Conservation (phyloP, 2,329 filamentous ascomycete species). For the Pseudogymnoascus sp. region DNA sequence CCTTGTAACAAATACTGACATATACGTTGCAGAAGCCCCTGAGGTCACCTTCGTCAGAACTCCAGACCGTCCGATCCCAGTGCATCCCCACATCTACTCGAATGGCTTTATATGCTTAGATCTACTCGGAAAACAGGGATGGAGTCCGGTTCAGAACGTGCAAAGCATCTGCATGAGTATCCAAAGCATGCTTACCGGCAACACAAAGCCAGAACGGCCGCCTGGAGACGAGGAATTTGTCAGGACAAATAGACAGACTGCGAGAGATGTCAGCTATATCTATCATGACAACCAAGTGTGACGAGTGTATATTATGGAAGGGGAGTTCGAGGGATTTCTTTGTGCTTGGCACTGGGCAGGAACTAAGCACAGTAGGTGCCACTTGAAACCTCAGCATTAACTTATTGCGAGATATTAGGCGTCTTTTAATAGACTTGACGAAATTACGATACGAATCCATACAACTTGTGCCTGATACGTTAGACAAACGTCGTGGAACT, state of each 20-base stretch:
- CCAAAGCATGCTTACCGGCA: constrained; percentile 96
- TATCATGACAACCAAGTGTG: constrained; percentile 62
- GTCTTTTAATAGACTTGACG: constrained; percentile 3
- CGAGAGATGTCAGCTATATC: constrained; percentile 83
- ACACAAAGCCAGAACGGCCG: constrained; percentile 82
- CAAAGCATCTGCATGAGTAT: constrained; percentile 96
- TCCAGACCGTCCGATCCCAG: constrained; percentile 64
- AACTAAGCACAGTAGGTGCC: neutral
- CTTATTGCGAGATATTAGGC: neutral
- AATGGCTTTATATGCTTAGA: constrained; percentile 99
- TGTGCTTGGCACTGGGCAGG: neutral
- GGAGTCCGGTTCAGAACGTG: constrained; percentile 95
- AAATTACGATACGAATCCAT: neutral
- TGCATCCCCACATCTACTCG: constrained; percentile 96
- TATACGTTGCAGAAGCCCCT: constrained; percentile 61
- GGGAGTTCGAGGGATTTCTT: neutral
- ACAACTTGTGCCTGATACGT: neutral
- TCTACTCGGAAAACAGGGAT: constrained; percentile 76
- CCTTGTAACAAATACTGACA: neutral
- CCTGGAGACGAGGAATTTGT: constrained; percentile 89
- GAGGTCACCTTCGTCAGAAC: constrained; percentile 81
- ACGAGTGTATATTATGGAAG: neutral
- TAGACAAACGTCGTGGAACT: neutral
- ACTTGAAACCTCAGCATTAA: neutral
- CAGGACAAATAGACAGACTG: constrained; percentile 65